Evolutionary conservation across 2,329 filamentous ascomycete genomes (phyloP).

Genomic region (Endoconidiophora polonica): DNA sequence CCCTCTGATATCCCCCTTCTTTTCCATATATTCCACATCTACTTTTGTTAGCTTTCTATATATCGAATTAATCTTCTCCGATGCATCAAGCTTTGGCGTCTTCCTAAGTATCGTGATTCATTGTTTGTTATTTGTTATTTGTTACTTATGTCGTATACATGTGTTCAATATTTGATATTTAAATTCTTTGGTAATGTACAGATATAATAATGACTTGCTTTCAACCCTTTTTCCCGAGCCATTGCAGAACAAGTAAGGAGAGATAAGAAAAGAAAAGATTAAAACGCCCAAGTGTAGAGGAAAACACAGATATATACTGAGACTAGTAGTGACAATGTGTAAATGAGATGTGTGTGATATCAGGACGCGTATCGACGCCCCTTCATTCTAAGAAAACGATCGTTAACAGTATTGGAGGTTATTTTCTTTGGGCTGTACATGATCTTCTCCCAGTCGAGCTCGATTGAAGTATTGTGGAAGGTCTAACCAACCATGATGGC

Average conservation of each 20-base stretch:
- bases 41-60: background rate
- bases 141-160: background rate
- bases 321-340: background rate
- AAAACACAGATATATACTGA: background rate
- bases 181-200: too few relatives aligned
- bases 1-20: background rate
- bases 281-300: background rate
- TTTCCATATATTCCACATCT: background rate
- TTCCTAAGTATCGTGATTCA: background rate
- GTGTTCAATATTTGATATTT: background rate
- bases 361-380: too few relatives aligned
- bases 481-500: slow-evolving; percentile 9
- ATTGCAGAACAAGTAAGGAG: background rate
- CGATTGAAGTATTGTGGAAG: too few relatives aligned
- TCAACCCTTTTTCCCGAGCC: background rate
- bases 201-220: too few relatives aligned
- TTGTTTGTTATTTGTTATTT: background rate
- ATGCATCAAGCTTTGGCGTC: background rate
- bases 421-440: too few relatives aligned
- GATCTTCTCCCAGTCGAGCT: too few relatives aligned
- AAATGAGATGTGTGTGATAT: background rate
- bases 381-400: too few relatives aligned
- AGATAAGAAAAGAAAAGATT: background rate
- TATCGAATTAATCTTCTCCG: background rate
- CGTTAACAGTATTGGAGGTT: too few relatives aligned